phyloP scores from a whole-genome alignment of 2,329 filamentous ascomycete genomes.

The Microcyclospora tardicrescens region DNA sequence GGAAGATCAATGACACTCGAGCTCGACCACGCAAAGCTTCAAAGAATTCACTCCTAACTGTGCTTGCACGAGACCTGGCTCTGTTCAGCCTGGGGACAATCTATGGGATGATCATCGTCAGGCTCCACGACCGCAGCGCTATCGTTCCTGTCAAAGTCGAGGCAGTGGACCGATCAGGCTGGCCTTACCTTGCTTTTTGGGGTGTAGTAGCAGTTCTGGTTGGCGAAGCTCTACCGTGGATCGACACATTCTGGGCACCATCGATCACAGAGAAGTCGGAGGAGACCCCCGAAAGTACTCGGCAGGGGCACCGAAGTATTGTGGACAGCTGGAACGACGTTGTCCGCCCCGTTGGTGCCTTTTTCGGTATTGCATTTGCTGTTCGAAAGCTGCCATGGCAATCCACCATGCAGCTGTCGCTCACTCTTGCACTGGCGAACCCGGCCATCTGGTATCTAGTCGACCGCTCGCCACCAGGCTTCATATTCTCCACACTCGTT shows the following conservation, averaged over 20 bases:
- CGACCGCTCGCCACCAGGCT: conserved; percentile 75
- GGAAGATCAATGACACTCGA: conserved; percentile 14
- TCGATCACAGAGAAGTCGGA: conserved; percentile 30
- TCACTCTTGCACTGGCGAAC: conserved; percentile 81
- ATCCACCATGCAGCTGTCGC: conserved; percentile 82
- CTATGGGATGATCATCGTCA: conserved; percentile 70
- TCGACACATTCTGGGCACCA: conserved; percentile 61
- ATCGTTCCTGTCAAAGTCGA: conserved; percentile 51
- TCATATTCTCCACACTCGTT: conserved; percentile 63
- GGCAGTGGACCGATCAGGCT: conserved; percentile 41
- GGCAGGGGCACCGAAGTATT: conserved; percentile 4
- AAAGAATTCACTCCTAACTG: conserved; percentile 31
- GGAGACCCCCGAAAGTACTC: conserved; percentile 1
- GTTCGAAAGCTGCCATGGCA: conserved; percentile 89
- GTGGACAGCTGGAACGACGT: conserved; percentile 52
- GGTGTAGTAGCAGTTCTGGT: conserved; percentile 64
- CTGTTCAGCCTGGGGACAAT: conserved; percentile 69
- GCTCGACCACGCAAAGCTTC: conserved; percentile 13
- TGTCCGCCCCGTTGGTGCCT: conserved; percentile 56
- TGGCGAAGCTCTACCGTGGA: conserved; percentile 69
- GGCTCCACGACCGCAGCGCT: conserved; percentile 58
- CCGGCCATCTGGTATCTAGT: conserved; percentile 93
- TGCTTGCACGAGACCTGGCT: conserved; percentile 27
- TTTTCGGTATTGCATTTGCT: conserved; percentile 61
- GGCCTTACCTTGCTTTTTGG: conserved; percentile 68